phyloP scores from a whole-genome alignment of 768 basidiomycete genomes.

The Leucosporidium yakuticum region DNA sequence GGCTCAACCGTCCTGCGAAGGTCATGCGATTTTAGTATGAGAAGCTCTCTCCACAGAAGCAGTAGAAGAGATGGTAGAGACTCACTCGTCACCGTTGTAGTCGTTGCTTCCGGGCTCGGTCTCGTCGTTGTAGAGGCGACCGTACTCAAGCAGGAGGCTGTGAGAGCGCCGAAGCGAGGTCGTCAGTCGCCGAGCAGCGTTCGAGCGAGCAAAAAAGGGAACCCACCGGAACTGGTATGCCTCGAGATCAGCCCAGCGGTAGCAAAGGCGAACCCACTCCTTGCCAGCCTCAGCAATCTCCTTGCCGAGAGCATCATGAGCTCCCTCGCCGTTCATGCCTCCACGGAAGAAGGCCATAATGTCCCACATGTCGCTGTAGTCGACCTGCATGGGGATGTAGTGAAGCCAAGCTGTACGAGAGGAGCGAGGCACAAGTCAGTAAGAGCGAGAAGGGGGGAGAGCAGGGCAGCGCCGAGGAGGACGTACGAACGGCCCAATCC shows the following conservation, averaged over 20 bases:
- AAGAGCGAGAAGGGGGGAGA: neutral
- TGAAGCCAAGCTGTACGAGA: conserved; percentile 37
- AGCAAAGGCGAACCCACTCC: conserved; percentile 34
- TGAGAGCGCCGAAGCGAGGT: neutral
- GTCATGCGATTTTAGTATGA: neutral
- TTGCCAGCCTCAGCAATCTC: conserved; percentile 35
- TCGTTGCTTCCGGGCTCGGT: conserved; percentile 33
- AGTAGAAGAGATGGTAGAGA: neutral
- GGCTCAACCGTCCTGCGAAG: conserved; percentile 19
- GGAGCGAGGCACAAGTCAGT: neutral
- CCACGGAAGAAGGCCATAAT: conserved; percentile 38
- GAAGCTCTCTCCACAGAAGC: neutral
- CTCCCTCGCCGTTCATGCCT: conserved; percentile 30
- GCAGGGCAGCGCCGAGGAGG: too few relatives aligned
- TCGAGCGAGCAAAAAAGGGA: neutral
- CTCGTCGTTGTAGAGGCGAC: conserved; percentile 33
- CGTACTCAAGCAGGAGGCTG: conserved; percentile 36
- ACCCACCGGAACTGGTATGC: conserved; percentile 36
- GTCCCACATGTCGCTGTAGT: conserved; percentile 38
- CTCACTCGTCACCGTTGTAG: conserved; percentile 29
- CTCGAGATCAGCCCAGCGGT: conserved; percentile 36
- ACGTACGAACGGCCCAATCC: conserved; percentile 36
- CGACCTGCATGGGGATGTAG: conserved; percentile 38
- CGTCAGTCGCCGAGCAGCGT: neutral
- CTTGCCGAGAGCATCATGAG: conserved; percentile 36